Percentiles rank a stretch among this genome's conserved stretches.
Conservation (phyloP, 768 basidiomycete genomes). For the Xerocomellus chrysenteron region DNA sequence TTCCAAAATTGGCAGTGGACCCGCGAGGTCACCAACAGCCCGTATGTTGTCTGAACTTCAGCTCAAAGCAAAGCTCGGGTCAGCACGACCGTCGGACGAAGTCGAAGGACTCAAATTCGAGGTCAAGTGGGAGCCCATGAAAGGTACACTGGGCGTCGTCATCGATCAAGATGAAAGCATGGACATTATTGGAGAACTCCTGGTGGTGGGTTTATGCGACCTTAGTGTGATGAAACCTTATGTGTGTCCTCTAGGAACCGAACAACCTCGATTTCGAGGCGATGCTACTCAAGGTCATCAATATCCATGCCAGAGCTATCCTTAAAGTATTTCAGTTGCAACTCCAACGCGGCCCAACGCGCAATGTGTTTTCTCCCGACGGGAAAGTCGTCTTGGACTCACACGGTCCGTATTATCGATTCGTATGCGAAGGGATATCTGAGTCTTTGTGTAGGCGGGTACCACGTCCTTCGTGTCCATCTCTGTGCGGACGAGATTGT, state of each 20-base stretch:
- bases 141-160: slow-evolving; percentile 60
- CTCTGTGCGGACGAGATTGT: slow-evolving; percentile 78
- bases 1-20: slow-evolving; percentile 39
- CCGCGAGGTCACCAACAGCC: slow-evolving; percentile 52
- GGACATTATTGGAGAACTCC: slow-evolving; percentile 43
- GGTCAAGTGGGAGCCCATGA: slow-evolving; percentile 77
- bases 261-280: slow-evolving; percentile 72
- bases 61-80: slow-evolving; percentile 58
- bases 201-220: slow-evolving; percentile 50
- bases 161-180: slow-evolving; percentile 49
- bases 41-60: slow-evolving; percentile 63
- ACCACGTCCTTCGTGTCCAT: slow-evolving; percentile 61
- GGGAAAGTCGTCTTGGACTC: slow-evolving; percentile 56
- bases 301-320: slow-evolving; percentile 63
- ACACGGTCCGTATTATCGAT: slow-evolving; percentile 46
- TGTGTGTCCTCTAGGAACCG: slow-evolving; percentile 46
- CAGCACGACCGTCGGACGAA: slow-evolving; percentile 63
- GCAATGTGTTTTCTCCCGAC: slow-evolving; percentile 58
- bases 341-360: slow-evolving; percentile 49
- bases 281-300: slow-evolving; percentile 60
- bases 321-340: slow-evolving; percentile 55
- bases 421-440: not conserved
- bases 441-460: slow-evolving; percentile 41
- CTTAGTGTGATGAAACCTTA: not conserved
- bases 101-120: slow-evolving; percentile 67